These are phyloP conservation scores for Domatiomyces catenatus DNA, from an alignment of 2,329 filamentous ascomycete genomes.

Conservation along the genomic window DNA sequence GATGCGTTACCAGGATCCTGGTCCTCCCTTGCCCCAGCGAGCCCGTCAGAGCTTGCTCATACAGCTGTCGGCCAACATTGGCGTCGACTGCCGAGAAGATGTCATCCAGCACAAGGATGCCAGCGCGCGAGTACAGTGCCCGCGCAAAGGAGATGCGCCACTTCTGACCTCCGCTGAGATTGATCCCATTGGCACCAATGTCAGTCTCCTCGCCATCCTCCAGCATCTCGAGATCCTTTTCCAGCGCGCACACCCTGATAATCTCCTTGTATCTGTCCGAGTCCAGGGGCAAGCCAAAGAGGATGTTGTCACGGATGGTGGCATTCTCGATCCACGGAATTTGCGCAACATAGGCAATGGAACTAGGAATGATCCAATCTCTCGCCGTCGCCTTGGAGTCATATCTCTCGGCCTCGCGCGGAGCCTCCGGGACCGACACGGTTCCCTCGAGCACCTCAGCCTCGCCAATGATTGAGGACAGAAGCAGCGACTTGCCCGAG, in stretches of 20 bases:
- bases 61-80: conserved; percentile 64
- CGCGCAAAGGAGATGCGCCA: conserved; percentile 69
- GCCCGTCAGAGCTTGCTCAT: conserved; percentile 59
- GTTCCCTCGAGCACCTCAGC: conserved; percentile 51
- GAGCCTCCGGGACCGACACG: conserved; percentile 37
- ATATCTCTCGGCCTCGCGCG: conserved; percentile 38
- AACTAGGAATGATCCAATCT: conserved; percentile 54
- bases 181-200: conserved; percentile 72
- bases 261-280: conserved; percentile 56
- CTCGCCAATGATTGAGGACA: conserved; percentile 61
- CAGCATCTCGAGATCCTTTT: conserved; percentile 62
- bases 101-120: conserved; percentile 64
- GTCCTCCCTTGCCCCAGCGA: conserved; percentile 55
- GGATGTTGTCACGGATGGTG: conserved; percentile 60
- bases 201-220: conserved; percentile 64
- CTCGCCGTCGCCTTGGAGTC: conserved; percentile 44
- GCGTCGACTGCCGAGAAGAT: conserved; percentile 71
- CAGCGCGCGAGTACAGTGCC: conserved; percentile 63
- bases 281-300: conserved; percentile 59
- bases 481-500: conserved; percentile 59
- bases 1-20: conserved; percentile 65
- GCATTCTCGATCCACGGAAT: conserved; percentile 79
- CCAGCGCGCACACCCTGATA: conserved; percentile 55
- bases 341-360: conserved; percentile 61
- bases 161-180: conserved; percentile 68